Percentiles rank a stretch among this genome's conserved stretches.
Evolutionary conservation across 257 asterid species (phyloP).

Genomic region (Penstemon eatonii): DNA sequence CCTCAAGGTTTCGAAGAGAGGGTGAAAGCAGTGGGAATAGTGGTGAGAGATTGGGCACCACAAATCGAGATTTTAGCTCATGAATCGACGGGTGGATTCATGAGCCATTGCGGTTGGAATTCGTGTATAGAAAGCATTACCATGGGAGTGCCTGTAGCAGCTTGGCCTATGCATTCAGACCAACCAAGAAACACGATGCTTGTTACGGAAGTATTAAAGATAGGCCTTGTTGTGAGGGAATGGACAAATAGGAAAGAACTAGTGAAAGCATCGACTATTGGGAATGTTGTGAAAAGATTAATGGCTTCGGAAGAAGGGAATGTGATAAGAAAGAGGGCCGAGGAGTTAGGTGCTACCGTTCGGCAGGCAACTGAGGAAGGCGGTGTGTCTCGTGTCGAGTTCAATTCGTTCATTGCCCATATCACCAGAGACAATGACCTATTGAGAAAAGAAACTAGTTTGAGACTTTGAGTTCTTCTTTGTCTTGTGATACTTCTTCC

Average conservation of each 20-base stretch:
- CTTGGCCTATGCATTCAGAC: slow-evolving; percentile 31
- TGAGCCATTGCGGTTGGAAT: background rate
- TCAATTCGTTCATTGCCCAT: slow-evolving; percentile 27
- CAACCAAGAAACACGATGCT: slow-evolving; percentile 20
- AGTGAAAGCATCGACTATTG: background rate
- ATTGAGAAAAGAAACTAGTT: background rate
- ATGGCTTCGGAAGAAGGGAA: slow-evolving; percentile 9
- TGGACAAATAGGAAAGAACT: slow-evolving; percentile 11
- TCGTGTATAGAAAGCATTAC: background rate
- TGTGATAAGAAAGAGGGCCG: slow-evolving; percentile 19
- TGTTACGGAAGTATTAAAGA: background rate
- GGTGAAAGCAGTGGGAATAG: slow-evolving; percentile 19
- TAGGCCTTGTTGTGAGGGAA: slow-evolving; percentile 14
- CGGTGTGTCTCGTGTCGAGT: slow-evolving; percentile 11
- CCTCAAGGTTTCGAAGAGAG: background rate
- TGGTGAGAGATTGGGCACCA: slow-evolving; percentile 32
- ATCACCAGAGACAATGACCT: slow-evolving; percentile 19
- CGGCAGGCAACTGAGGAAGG: slow-evolving; percentile 14
- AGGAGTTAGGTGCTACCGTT: slow-evolving; percentile 9
- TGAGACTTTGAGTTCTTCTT: slow-evolving; percentile 7
- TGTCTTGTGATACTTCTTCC: background rate
- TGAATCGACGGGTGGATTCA: slow-evolving; percentile 25
- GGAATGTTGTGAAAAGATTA: slow-evolving; percentile 5
- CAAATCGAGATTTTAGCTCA: slow-evolving; percentile 20
- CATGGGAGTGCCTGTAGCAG: slow-evolving; percentile 29